Base-by-base conservation (phyloP, 306 rosid genomes). In the Astragalus membranaceus region DNA sequence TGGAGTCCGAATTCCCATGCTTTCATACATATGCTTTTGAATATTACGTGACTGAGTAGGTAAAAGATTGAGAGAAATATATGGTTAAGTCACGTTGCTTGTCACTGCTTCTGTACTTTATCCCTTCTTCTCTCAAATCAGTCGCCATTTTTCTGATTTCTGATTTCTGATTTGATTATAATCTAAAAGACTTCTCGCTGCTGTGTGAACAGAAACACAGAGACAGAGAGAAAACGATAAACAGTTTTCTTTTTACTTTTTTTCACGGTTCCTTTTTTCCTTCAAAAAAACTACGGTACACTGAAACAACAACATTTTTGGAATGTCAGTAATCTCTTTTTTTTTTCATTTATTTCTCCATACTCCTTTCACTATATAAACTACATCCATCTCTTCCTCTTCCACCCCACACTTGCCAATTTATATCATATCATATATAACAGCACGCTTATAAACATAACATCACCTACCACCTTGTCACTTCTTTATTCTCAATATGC, bases 41-140 rank as follows among this genome's bases (percentile, higher is more conserved):
- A 77, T 70, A 7, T 89, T 67, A 83, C 94, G 96, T 90, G 80
- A 84, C 30, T 54, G 79, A 90, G 94, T 70, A 77, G 94, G 78
- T 79, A 90, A 90, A 88, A 88, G 88, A 88, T 87, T 76, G 23
- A 84, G 83, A 70, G 29, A 55, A 60, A 75, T 62, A 39, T 77
- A 67, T 82, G 77, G 87, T 90, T 76, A 57, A 74, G 96, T 90
- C 94, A 88, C 89, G 79, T 84, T 82, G 58, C 89, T 71, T 79
- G 73, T 17, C 88, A 26, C 46, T 11, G 13, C 16, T 39, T 42
- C 59, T 69, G 83, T 83, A 74, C 87, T 83, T 67, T 54, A 70
- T 70, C 56, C 75, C 33, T 75, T 51, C 88, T 79, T 49, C 80
- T 62, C 96, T 87, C 88, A 75, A 67, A 79, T 87, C 96, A 85